phyloP scores from a whole-genome alignment of 257 asterid genomes.

The Ballota nigra region DNA sequence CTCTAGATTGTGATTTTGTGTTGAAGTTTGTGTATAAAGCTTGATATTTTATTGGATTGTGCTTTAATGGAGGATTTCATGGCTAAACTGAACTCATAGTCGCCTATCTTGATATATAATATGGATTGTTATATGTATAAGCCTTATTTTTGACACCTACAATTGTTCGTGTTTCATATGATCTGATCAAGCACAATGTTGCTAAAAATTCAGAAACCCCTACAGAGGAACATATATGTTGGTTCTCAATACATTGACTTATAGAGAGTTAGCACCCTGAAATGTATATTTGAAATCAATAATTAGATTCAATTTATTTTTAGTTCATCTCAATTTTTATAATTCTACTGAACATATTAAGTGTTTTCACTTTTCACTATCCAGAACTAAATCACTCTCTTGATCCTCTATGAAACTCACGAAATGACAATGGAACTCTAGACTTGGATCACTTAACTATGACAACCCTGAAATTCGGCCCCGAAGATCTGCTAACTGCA shows the following conservation, averaged over 20 bases:
- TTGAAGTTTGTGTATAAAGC: constrained; percentile 34
- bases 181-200: background rate
- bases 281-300: background rate
- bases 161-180: background rate
- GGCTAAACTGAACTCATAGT: constrained; percentile 1
- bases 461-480: background rate
- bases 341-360: background rate
- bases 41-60: constrained; percentile 2
- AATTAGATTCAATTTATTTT: background rate
- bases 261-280: no score
- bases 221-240: no score
- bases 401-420: background rate
- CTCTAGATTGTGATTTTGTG: constrained; percentile 15
- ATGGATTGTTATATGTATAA: background rate
- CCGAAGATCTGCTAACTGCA: background rate
- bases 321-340: background rate
- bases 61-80: constrained; percentile 9
- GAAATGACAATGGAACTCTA: background rate
- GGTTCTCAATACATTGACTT: no score
- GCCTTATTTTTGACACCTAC: background rate
- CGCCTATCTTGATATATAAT: constrained; percentile 13
- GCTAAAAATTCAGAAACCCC: background rate
- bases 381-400: background rate
- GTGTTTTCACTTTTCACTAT: background rate
- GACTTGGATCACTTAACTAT: background rate